Conservation (phyloP, 805 yeast genomes). For the Jamesozyma gamospora region DNA sequence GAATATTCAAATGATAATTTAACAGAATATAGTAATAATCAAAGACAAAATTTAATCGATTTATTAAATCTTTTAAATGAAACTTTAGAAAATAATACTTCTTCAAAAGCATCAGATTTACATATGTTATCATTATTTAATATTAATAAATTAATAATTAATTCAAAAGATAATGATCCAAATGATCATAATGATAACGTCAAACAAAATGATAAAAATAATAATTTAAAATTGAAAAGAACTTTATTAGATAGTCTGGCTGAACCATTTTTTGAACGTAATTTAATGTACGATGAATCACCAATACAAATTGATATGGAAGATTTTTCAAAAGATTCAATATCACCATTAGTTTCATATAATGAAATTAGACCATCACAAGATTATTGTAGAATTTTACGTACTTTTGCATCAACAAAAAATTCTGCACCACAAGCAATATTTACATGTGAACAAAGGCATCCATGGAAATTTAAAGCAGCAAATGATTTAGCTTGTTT, state of each 20-base stretch:
- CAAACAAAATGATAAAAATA: slow-evolving; percentile 5
- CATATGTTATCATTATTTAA: slow-evolving; percentile 28
- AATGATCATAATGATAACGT: slow-evolving; percentile 1
- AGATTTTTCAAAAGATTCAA: slow-evolving; percentile 1
- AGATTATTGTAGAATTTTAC: slow-evolving; percentile 40
- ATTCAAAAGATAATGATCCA: slow-evolving; percentile 9
- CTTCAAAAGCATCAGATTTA: slow-evolving; percentile 23
- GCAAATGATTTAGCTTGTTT: slow-evolving; percentile 86
- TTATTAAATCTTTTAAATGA: slow-evolving; percentile 24
- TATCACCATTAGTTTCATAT: neutral
- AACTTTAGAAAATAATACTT: slow-evolving; percentile 24
- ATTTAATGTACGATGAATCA: slow-evolving; percentile 13
- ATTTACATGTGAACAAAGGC: slow-evolving; percentile 61
- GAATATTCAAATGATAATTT: neutral
- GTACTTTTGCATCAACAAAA: slow-evolving; percentile 59
- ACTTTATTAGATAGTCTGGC: slow-evolving; percentile 27
- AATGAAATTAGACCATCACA: slow-evolving; percentile 11
- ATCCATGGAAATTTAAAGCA: slow-evolving; percentile 75
- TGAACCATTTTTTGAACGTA: slow-evolving; percentile 28
- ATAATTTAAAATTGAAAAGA: slow-evolving; percentile 14
- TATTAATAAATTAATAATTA: slow-evolving; percentile 23
- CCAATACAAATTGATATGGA: slow-evolving; percentile 31
- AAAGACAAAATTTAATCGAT: slow-evolving; percentile 22
- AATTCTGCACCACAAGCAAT: slow-evolving; percentile 73
- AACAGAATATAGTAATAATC: slow-evolving; percentile 15